Evolutionary conservation across 1,139 yeast genomes (phyloP).

Genomic region (Yamadazyma siamensis): DNA sequence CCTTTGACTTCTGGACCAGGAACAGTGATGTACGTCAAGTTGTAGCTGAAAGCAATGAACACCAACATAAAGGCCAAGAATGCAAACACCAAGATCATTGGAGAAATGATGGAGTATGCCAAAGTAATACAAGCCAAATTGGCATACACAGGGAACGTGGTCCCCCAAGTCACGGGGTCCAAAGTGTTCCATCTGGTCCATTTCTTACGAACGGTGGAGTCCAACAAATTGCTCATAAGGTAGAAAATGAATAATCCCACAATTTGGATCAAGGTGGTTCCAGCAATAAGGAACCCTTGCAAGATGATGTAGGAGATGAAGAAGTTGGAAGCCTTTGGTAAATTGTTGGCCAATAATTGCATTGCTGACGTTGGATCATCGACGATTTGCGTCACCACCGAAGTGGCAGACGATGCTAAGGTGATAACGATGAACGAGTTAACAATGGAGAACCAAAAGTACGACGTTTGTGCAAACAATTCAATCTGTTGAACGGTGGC

Average conservation of each 20-base stretch:
- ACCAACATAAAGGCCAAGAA: slow-evolving; percentile 65
- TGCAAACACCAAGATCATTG: slow-evolving; percentile 65
- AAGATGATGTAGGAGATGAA: slow-evolving; percentile 67
- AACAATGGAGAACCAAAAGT: slow-evolving; percentile 67
- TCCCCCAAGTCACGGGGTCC: slow-evolving; percentile 78
- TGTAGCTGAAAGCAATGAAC: slow-evolving; percentile 78
- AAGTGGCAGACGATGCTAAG: slow-evolving; percentile 67
- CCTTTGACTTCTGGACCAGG: slow-evolving; percentile 75
- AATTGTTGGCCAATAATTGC: slow-evolving; percentile 62
- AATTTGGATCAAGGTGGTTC: slow-evolving; percentile 77
- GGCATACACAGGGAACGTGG: slow-evolving; percentile 80
- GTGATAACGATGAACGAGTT: slow-evolving; percentile 72
- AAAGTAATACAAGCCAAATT: slow-evolving; percentile 77
- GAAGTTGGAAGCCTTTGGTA: slow-evolving; percentile 90
- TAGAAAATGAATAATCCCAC: slow-evolving; percentile 69
- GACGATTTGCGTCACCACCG: slow-evolving; percentile 67
- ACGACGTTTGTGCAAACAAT: slow-evolving; percentile 69
- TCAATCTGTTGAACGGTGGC: slow-evolving; percentile 65
- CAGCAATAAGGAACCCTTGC: slow-evolving; percentile 81
- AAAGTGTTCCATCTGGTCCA: slow-evolving; percentile 69
- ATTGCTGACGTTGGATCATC: slow-evolving; percentile 66
- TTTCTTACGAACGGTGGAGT: slow-evolving; percentile 82
- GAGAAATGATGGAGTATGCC: slow-evolving; percentile 80
- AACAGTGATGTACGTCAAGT: slow-evolving; percentile 65
- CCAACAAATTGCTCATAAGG: slow-evolving; percentile 65